phyloP scores from a whole-genome alignment of 208 protist species.

The Spongospora subterranea region DNA sequence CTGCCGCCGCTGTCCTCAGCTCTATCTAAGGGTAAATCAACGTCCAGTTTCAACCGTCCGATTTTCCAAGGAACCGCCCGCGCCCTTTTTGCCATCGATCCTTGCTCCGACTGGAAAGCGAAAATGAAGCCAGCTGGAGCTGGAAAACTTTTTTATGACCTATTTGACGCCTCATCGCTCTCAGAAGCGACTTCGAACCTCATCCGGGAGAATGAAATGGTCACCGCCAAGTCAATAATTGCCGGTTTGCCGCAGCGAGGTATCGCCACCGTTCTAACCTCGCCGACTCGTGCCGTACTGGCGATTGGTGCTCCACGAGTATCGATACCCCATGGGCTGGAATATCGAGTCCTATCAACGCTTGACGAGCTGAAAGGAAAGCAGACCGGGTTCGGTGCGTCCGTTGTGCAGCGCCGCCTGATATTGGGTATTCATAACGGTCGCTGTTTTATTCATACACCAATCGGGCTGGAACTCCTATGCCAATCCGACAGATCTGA shows the following conservation, averaged over 20 bases:
- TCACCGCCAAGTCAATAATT: conserved; percentile 8
- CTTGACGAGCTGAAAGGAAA: background rate
- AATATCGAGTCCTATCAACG: background rate
- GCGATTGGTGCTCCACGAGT: background rate
- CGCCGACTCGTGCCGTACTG: background rate
- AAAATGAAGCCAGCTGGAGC: background rate
- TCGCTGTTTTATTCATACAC: background rate
- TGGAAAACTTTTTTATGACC: background rate
- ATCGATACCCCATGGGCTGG: background rate
- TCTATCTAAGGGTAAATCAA: background rate
- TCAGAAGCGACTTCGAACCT: background rate
- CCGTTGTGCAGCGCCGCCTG: background rate
- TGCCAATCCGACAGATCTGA: background rate
- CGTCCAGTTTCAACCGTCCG: background rate
- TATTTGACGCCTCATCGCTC: conserved; percentile 30
- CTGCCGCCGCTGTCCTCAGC: background rate
- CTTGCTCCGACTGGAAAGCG: background rate
- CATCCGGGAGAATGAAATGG: conserved; percentile 28
- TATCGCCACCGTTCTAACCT: background rate
- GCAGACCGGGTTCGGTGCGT: background rate
- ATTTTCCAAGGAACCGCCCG: background rate
- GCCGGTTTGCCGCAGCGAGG: conserved; percentile 37
- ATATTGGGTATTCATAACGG: conserved; percentile 37
- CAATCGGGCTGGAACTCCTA: background rate
- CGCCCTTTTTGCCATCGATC: conserved; percentile 25